Base-by-base conservation (phyloP, 164 flowering plant genomes). In the Amborella trichopoda region DNA sequence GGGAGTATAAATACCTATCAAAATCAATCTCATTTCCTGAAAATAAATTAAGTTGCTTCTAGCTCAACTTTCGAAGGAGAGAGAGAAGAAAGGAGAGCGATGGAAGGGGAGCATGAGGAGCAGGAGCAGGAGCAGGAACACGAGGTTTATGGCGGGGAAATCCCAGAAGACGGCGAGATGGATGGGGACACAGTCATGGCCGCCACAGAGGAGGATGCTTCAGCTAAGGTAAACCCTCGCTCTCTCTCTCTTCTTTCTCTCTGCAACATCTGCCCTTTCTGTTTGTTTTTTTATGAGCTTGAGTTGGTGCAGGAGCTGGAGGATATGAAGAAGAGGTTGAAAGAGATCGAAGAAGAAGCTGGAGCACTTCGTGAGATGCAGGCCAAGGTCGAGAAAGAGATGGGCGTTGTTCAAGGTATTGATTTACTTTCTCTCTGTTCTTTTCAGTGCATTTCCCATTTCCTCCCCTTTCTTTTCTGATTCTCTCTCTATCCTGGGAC, bases 291-390 rank as follows among this genome's bases (percentile, higher is more conserved):
- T 32, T 22, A 5, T 13, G n/a, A n/a, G 32, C 34, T 40, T 32
- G 18, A 23, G 12, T 3, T 2, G 19, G 21, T 48, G 1, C 55
- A 67, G 64, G 56, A 67, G 36, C 44, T 67, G 48, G 67, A 62
- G 21, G 67, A 67, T 30, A 62, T 67, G 70, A 67, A 67, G 58
- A 62, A 62, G 50, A 54, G 70, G 53, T 45, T 67, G 39, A 67
- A 58, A 52, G 67, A 67, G 58, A 67, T 67, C 55, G 70, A 67
- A 34, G 64, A 67, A 6, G 70, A 62, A 50, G 70, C 64, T 0
- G 46, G 64, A 3, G 70, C 67, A 28, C 51, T 67, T 10, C 60
- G 70, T 12, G 67, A 67, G 55, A 62, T 67, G 67, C 70, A 67
- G 50, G 67, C 67, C 24, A 67, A 67, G 39, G 64, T 67, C 20